Base-by-base conservation (phyloP, 805 yeast species). In the Candida suzukii region DNA sequence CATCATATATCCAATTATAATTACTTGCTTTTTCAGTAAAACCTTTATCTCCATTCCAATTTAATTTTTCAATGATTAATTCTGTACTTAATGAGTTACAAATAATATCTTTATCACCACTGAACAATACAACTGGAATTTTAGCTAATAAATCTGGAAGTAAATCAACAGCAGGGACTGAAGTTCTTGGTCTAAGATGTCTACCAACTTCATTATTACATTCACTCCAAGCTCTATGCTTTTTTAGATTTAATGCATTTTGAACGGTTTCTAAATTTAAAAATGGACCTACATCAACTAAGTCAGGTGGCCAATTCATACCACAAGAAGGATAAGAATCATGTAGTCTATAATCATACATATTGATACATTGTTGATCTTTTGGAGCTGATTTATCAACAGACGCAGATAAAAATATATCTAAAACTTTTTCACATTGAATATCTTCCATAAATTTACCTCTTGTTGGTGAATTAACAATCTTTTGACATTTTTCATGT, bases 251-350 rank as follows among this genome's bases (percentile, higher is more conserved):
- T 52, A 85, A 63, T 12, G 76, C 69, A 20, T 55, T 44, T 53
- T 67, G 69, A 8, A 80, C 83, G 1, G 63, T 64, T 4, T 60
- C 58, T 2, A 56, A 46, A 24, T 68, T 64, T 44, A 84, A 67
- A 49, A 79, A 84, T 5, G 71, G 68, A 0, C 67, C 64, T 16
- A 82, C 76, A 24, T 54, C 41, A 1, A 53, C 61, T 45, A 83
- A 65, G 43, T 71, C 80, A 17, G 72, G 71, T 0, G 99, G 99
- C 98, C 98, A 93, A 58, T 83, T 82, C 76, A 77, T 70, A 6
- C 98, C 98, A 63, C 99, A 93, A 0, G 83, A 64, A 0, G 98
- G 97, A 51, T 70, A 87, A 0, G 78, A 61, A 57, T 88, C 96
- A 29, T 63, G 67, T 40, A 83, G 63, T 29, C 83, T 73, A 41